Evolutionary conservation across 345 rosid species (phyloP).

Genomic region (Pelargonium nanum): DNA sequence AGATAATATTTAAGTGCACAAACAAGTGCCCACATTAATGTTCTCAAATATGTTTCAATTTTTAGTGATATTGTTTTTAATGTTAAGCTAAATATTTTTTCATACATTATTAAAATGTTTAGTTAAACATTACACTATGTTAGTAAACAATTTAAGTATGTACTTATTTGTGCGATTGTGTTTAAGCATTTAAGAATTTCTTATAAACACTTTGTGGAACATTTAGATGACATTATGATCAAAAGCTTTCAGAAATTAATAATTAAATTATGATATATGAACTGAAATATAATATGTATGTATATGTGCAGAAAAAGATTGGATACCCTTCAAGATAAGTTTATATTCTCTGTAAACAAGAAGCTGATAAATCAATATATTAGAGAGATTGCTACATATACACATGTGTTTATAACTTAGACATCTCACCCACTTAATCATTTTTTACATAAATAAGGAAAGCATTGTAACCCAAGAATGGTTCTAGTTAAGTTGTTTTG

Average conservation of each 20-base stretch:
- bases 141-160: too few relatives aligned
- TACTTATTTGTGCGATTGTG: too few relatives aligned
- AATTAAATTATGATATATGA: too few relatives aligned
- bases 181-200: too few relatives aligned
- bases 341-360: slow-evolving; percentile 3
- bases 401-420: slow-evolving; percentile 19
- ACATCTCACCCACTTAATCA: slow-evolving; percentile 9
- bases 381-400: neutral
- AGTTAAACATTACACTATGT: too few relatives aligned
- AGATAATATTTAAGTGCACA: slow-evolving; percentile 1
- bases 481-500: neutral
- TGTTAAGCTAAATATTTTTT: neutral
- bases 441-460: neutral
- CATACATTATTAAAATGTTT: too few relatives aligned
- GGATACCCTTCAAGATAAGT: slow-evolving; percentile 25
- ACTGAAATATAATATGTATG: too few relatives aligned
- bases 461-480: neutral
- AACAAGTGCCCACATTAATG: neutral
- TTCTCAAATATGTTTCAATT: neutral
- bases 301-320: slow-evolving; percentile 25
- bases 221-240: too few relatives aligned
- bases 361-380: slow-evolving; percentile 6
- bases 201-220: too few relatives aligned
- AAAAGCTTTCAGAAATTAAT: neutral
- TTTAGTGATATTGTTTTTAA: neutral